Base-by-base conservation (phyloP, 2,329 filamentous ascomycete species). In the Chaetomiaceae sp. region DNA sequence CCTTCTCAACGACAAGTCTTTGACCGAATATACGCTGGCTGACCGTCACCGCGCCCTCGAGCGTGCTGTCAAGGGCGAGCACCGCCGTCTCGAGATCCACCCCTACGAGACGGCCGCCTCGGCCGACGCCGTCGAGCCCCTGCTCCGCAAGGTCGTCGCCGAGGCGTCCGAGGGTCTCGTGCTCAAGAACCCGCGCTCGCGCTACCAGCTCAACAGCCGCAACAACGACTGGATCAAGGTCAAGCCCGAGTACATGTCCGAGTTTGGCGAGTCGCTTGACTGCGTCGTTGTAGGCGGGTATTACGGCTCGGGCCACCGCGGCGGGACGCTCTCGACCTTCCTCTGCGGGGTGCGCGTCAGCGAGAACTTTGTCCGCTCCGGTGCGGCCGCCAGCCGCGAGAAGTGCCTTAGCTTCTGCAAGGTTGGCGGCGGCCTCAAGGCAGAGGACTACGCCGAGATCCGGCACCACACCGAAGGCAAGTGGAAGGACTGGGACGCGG, bases 161-260 rank as follows among this genome's bases (percentile, higher is more conserved):
- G 86, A 92, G 57, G 83, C 88, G 0, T 92, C 87, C 0, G 93
- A 97, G 67, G 93, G 93, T 2, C 75, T 97, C 0, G 90, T 99
- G 0, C 72, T 97, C 46, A 99, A 99, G 72, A 97, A 96, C 56
- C 93, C 93, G 7, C 78, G 86, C 5, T 95, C 91, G 0, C 78
- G 82, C 62, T 99, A 99, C 66, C 79, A 82, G 6, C 76, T 97
- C 9, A 96, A 95, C 63, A 87, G 89, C 59, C 86, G 93, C 42
- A 93, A 95, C 62, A 88, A 95, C 60, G 89, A 96, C 68, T 99
- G 93, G 93, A 86, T 96, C 70, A 99, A 99, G 66, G 91, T 99
- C 8, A 99, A 99, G 63, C 93, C 93, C 1, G 93, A 99, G 58
- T 99, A 99, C 67, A 96, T 97, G 91, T 85, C 85, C 2, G 92